Conservation (phyloP, 1,284 basidiomycete genomes). For the Moniliella sp. region DNA sequence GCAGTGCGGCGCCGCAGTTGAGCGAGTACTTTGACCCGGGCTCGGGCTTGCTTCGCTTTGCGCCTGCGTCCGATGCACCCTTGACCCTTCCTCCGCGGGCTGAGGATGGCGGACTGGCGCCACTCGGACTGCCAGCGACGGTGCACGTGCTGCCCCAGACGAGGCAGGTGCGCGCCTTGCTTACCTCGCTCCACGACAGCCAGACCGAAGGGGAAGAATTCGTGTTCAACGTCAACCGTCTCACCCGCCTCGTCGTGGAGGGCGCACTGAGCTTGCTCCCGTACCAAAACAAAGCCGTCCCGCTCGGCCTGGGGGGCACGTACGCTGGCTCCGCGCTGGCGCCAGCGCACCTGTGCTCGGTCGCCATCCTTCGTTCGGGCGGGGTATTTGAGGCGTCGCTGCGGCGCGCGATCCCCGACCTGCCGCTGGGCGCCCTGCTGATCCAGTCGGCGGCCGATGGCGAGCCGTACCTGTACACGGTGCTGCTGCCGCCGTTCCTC, state of each 20-base stretch:
- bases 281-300: slow-evolving; percentile 45
- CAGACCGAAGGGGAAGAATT: slow-evolving; percentile 59
- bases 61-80: background rate
- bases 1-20: no score
- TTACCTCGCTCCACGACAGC: slow-evolving; percentile 58
- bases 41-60: no score
- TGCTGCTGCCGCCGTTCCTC: slow-evolving; percentile 46
- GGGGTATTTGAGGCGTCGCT: slow-evolving; percentile 70
- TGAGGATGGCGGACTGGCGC: no score
- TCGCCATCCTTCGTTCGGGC: slow-evolving; percentile 67
- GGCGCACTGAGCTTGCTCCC: slow-evolving; percentile 61
- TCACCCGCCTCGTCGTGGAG: slow-evolving; percentile 66
- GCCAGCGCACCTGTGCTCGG: slow-evolving; percentile 49
- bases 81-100: background rate
- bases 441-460: slow-evolving; percentile 64
- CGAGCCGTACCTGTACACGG: slow-evolving; percentile 67
- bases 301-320: slow-evolving; percentile 45
- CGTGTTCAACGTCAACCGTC: slow-evolving; percentile 62
- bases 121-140: slow-evolving; percentile 35
- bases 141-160: slow-evolving; percentile 56
- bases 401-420: slow-evolving; percentile 62
- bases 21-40: no score
- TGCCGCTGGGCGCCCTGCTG: slow-evolving; percentile 64
- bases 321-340: slow-evolving; percentile 46
- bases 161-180: slow-evolving; percentile 46